Percentiles rank a stretch among this genome's conserved stretches.
These are phyloP conservation scores for Cinnamomum chago DNA, from an alignment of 164 flowering plant species.

Conservation along the genomic window DNA sequence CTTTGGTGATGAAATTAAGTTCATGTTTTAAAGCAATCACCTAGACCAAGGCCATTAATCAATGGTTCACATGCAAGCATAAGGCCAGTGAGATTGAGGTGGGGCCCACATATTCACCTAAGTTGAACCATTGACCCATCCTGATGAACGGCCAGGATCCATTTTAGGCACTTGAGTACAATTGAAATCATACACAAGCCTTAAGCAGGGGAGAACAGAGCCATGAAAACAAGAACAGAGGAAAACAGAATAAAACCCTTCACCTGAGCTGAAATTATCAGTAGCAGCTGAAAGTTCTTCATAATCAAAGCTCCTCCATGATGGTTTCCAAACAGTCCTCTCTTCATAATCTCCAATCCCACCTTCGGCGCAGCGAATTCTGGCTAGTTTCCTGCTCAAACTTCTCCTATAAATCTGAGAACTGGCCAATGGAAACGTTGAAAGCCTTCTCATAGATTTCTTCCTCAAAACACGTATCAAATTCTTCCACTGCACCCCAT, in stretches of 20 bases:
- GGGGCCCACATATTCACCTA: too few relatives aligned
- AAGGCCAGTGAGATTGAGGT: too few relatives aligned
- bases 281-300: slow-evolving; percentile 74
- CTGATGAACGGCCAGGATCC: not conserved
- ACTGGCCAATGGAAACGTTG: slow-evolving; percentile 43
- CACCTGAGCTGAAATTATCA: slow-evolving; percentile 68
- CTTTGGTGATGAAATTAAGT: too few relatives aligned
- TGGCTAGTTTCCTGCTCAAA: slow-evolving; percentile 38
- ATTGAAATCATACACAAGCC: not conserved
- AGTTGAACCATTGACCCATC: not conserved
- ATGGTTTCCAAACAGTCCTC: slow-evolving; percentile 34
- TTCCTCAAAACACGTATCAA: slow-evolving; percentile 43
- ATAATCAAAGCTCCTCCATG: slow-evolving; percentile 63
- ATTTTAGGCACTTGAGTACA: not conserved
- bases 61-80: too few relatives aligned
- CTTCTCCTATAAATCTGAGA: slow-evolving; percentile 42
- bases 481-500: slow-evolving; percentile 47
- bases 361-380: slow-evolving; percentile 37
- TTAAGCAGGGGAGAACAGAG: not conserved
- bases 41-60: too few relatives aligned
- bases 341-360: slow-evolving; percentile 23
- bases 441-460: slow-evolving; percentile 51
- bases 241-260: not conserved
- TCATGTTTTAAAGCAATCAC: too few relatives aligned
- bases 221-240: not conserved